Base-by-base conservation (phyloP, 2,329 filamentous ascomycete species). In the Cladosporium sp. region DNA sequence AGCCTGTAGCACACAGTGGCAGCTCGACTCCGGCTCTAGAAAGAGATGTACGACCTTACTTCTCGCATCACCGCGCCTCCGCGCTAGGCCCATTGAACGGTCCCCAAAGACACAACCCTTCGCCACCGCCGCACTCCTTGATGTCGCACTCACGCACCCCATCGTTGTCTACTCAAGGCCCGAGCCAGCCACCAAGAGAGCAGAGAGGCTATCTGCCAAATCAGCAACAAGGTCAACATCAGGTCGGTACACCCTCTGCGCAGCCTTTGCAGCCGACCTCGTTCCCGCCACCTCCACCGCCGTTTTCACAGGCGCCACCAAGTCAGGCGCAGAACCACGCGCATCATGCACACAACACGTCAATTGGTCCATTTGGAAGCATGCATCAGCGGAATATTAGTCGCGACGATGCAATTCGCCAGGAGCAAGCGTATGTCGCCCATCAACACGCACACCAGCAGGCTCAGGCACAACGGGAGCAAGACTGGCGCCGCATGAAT, bases 81-180 rank as follows among this genome's bases (percentile, higher is more conserved):
- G 61, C 64, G 28, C 60, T 73, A 28, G 67, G 65, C n/a, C 57
- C 61, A 7, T 61, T 73, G 14, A 69, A 67, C 40, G 65, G 64
- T 36, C 64, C 66, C 17, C 50, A 60, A 45, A 64, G 70, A 37
- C 67, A 61, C 7, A 71, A 71, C 47, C 70, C 71, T 8, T 72
- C 72, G 11, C 71, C 72, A 8, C 72, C 72, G n/a, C 72, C 72
- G 3, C 65, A 66, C 51, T 34, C 54, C 20, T 55, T 63, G 55
- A 64, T 67, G 47, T 54, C 60, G 1, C 71, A 74, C 54, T 73
- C 71, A 9, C 64, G 69, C 19, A 73, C 70, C 8, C 64, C 70
- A 7, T 73, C 70, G 15, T 58, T 71, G 8, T 66, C 65, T 9
- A 60, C 60, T 20, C 64, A 64, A 51, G 59, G 55, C 15, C 63